These are phyloP conservation scores for Dipteronia dyeriana DNA, from an alignment of 345 rosid species.

Conservation along the genomic window DNA sequence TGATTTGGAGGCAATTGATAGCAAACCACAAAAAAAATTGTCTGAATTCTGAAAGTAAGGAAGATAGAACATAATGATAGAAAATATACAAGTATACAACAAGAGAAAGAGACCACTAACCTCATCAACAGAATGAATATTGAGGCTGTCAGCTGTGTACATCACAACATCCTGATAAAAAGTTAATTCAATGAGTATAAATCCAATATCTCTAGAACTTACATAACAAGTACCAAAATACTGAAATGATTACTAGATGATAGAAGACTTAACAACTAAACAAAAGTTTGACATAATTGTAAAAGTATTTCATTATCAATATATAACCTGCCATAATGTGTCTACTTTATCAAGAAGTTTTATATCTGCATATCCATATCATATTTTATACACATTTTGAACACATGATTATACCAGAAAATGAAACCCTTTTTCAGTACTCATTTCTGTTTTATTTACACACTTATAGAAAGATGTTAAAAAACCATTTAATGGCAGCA, in stretches of 20 bases:
- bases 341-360: neutral
- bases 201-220: neutral
- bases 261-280: neutral
- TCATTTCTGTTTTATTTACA: neutral
- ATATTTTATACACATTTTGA: neutral
- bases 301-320: neutral
- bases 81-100: neutral
- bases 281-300: neutral
- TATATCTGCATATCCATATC: neutral
- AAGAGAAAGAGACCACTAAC: conserved; percentile 31
- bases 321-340: neutral
- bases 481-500: conserved; percentile 13
- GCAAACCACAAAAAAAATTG: neutral
- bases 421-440: neutral
- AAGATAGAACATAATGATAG: neutral
- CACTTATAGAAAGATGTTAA: neutral
- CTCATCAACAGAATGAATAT: conserved; percentile 90
- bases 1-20: neutral
- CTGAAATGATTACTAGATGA: neutral
- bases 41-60: no score
- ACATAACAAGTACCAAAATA: neutral
- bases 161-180: conserved; percentile 68
- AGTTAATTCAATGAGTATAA: conserved; percentile 9
- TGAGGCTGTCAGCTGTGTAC: conserved; percentile 86
- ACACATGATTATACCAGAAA: neutral